Conservation (phyloP, 805 yeast species). For the Suhomyces vadensis region DNA sequence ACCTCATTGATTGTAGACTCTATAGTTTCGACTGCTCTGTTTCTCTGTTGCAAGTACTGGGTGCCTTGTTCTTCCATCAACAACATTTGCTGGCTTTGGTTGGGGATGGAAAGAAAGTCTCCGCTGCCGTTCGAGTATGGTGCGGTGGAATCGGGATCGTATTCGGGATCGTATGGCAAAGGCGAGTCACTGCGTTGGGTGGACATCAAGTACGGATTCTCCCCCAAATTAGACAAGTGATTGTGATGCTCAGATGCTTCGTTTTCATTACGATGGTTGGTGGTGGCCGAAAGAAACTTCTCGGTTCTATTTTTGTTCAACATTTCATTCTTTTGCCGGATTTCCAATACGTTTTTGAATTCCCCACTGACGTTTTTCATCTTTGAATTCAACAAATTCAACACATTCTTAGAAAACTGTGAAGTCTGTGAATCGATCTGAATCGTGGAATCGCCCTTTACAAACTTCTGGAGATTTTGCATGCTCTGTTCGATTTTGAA, state of each 20-base stretch:
- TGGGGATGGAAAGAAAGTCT: constrained; percentile 71
- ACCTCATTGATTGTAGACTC: constrained; percentile 97
- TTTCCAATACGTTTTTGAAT: constrained; percentile 85
- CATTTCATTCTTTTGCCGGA: constrained; percentile 80
- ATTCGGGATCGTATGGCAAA: constrained; percentile 26
- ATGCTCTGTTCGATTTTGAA: constrained; percentile 74
- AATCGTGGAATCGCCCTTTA: constrained; percentile 45
- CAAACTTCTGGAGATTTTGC: constrained; percentile 58
- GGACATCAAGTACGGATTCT: constrained; percentile 38
- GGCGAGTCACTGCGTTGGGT: constrained; percentile 15
- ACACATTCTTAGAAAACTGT: constrained; percentile 81
- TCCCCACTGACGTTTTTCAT: constrained; percentile 91
- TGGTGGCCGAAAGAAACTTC: constrained; percentile 64
- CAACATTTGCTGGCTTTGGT: constrained; percentile 76
- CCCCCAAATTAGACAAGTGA: constrained; percentile 27
- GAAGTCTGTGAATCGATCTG: constrained; percentile 60
- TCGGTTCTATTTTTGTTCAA: constrained; percentile 80
- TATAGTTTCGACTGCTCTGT: constrained; percentile 90
- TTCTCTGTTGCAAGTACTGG: constrained; percentile 78
- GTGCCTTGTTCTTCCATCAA: constrained; percentile 76
- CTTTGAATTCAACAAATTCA: constrained; percentile 81
- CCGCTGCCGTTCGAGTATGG: constrained; percentile 34
- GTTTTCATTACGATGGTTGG: constrained; percentile 23
- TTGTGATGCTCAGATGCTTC: constrained; percentile 24
- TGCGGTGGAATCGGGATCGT: constrained; percentile 22